Evolutionary conservation across 495 filamentous ascomycete species (phyloP), one percentile per base, ranked within the genome.

Genomic region (Penicillium tannophilum): DNA sequence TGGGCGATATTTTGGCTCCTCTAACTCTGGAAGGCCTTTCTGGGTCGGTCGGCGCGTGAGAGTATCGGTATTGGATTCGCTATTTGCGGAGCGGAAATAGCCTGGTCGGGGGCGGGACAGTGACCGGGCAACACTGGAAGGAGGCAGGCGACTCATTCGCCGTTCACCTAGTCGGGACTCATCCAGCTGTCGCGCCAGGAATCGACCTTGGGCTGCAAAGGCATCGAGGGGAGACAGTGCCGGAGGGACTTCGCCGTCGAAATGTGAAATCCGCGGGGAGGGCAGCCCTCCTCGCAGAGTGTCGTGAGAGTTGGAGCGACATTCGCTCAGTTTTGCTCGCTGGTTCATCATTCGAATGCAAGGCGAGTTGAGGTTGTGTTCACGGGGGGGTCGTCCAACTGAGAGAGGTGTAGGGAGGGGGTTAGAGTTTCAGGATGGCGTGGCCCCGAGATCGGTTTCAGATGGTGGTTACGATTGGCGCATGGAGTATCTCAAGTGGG

Each of bases 151-250:
- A 73, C 92, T 96, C 71, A 96, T 85, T 39, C 93, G 87, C 43
- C 84, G 85, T 45, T 87, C 85, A 65, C 83, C 83, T 51, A 76
- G 74, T 52, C 80, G 79, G 55, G 86, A 89, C 58, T 92, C 86
- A 63, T 96, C 87, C 39, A 98, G 82, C 70, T 95, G 88, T 72
- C 85, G 89, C n/a, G 91, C 90, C 46, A 98, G 82, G 61, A 93
- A 70, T 50, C 92, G 88, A 56, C 92, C 92, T 62, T 97, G 93
- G 58, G 90, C 82, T 17, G 91, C 92, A 61, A 98, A 91, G 41
- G 94, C 93, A 80, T 98, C 94, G 47, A 98, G 84, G 16, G 94
- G 94, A 2, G 94, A 98, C 49, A 97, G 84, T 31, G 92, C 88
- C 16, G 94, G 94, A 33, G 94, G 93, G 10, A 92, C 82, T 64